Evolutionary conservation across 495 filamentous ascomycete genomes (phyloP), one percentile per base, ranked within the genome.

Genomic region (Cryomyces minteri): DNA sequence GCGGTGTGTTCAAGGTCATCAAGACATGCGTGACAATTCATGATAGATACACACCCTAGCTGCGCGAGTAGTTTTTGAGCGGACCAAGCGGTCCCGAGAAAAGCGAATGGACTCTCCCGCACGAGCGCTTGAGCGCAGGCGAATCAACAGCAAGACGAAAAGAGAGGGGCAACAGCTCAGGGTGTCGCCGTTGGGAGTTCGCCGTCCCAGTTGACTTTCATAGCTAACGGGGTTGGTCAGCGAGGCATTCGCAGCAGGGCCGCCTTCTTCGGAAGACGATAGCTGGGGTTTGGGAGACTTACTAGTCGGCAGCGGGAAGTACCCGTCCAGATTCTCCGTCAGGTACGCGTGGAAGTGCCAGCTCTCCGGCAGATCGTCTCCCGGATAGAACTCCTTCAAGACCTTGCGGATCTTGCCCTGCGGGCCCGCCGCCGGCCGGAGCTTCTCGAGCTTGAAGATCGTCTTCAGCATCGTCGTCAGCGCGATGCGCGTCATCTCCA

Each of bases 401-500:
- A 61, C 56, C 51, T 59, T 62, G 47, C 60, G 52, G 37, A 64
- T 48, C 42, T 45, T 49, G 4, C 61, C 61, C 47, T 62, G 53
- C 40, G 51, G 30, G 1, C 61, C 61, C 14, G 43, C 18, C 45
- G 58, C 58, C 4, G 54, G 47, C 45, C 56, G 44, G 43, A 64
- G 44, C 0, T 41, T 36, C 18, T 51, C 43, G 45, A 64, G 43
- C 41, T 40, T 44, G 32, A 48, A 56, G 25, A 62, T 46, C 11
- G 49, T 51, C 45, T 51, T 57, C 49, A 65, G 47, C 59, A 62
- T 61, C 0, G 61, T 47, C 41, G 61, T 62, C 14, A 65, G 48
- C 31, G 51, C 50, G 10, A 62, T 48, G 32, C 51, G 32, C 14
- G 54, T 57, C 57, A 62, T 58, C 41, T 53, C 51, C 47, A 52